Evolutionary conservation across 208 protist species (phyloP).

Genomic region (Leishmania martiniquensis): DNA sequence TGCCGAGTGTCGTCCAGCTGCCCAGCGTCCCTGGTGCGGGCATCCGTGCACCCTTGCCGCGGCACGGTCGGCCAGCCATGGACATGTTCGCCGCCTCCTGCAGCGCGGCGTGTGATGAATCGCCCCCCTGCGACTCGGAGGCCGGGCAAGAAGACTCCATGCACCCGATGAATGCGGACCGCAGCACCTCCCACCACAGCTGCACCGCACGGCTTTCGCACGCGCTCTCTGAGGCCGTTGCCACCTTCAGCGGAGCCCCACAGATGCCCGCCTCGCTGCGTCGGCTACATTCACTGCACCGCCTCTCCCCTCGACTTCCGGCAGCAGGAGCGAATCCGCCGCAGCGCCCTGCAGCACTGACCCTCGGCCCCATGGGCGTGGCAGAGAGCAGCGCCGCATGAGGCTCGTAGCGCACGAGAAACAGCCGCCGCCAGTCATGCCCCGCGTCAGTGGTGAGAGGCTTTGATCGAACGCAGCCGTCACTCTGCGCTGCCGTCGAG

Average conservation of each 20-base stretch:
- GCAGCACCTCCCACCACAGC: constrained; percentile 7
- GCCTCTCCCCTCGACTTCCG: no score
- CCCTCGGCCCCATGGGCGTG: neutral
- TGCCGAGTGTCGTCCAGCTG: neutral
- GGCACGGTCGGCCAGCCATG: neutral
- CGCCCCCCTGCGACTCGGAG: neutral
- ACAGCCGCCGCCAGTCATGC: constrained; percentile 33
- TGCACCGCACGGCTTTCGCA: constrained; percentile 9
- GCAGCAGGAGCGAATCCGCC: neutral
- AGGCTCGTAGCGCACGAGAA: constrained; percentile 26
- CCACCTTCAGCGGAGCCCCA: neutral
- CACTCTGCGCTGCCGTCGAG: neutral
- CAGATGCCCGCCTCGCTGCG: neutral
- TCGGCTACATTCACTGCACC: no score
- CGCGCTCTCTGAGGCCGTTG: neutral
- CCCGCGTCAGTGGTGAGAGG: neutral
- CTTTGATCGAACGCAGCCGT: neutral
- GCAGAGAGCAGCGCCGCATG: neutral
- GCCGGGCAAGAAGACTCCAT: neutral
- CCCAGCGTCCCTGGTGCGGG: neutral
- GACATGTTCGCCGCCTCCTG: no score
- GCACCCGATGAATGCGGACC: neutral
- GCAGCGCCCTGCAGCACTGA: neutral
- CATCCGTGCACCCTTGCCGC: neutral
- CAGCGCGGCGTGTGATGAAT: neutral